These are phyloP conservation scores for Phylloporus gajari DNA, from an alignment of 1,284 basidiomycete genomes.

Conservation along the genomic window DNA sequence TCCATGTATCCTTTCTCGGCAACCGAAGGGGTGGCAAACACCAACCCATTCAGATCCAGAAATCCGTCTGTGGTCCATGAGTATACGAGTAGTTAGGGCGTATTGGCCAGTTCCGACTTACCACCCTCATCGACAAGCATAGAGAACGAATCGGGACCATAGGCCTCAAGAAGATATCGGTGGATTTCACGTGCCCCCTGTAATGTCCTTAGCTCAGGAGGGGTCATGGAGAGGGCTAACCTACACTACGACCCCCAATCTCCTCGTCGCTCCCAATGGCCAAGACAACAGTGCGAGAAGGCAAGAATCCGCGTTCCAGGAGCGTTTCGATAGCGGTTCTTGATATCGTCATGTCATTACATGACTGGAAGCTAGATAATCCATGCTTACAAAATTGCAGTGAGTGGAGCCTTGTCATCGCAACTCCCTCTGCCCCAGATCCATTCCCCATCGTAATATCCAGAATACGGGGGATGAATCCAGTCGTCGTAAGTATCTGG, in stretches of 20 bases:
- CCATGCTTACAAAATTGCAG: constrained; percentile 61
- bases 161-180: constrained; percentile 57
- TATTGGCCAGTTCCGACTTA: constrained; percentile 16
- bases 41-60: constrained; percentile 47
- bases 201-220: constrained; percentile 21
- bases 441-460: constrained; percentile 57
- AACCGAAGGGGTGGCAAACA: constrained; percentile 63
- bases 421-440: constrained; percentile 73
- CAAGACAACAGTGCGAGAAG: constrained; percentile 65
- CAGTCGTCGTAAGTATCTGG: constrained; percentile 61
- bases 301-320: constrained; percentile 62
- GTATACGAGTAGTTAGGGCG: neutral
- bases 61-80: constrained; percentile 46
- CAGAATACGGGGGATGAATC: constrained; percentile 62
- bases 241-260: constrained; percentile 58
- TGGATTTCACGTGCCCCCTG: constrained; percentile 63
- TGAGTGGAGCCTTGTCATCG: constrained; percentile 74
- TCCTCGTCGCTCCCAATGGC: constrained; percentile 80
- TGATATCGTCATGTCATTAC: neutral
- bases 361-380: neutral
- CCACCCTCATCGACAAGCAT: constrained; percentile 66
- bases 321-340: constrained; percentile 67
- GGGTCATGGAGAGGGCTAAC: constrained; percentile 1
- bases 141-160: constrained; percentile 63
- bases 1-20: constrained; percentile 76